Conservation (phyloP, 768 basidiomycete genomes). For the Mycena vulgaris region DNA sequence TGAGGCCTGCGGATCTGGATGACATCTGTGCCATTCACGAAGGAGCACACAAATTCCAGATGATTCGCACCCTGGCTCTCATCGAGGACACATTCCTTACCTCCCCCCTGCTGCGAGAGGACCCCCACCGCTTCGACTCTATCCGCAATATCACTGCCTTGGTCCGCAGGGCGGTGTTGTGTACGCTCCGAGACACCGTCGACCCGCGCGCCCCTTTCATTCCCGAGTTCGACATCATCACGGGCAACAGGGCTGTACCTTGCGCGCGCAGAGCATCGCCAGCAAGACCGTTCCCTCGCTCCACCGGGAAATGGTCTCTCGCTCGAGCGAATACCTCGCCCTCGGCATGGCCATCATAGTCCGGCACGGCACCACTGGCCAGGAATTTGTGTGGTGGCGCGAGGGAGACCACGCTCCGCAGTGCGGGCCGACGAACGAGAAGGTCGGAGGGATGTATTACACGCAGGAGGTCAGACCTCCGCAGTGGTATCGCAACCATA, state of each 20-base stretch:
- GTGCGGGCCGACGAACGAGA: constrained; percentile 16
- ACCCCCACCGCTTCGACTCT: constrained; percentile 28
- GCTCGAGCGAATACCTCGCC: neutral
- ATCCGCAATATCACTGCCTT: constrained; percentile 20
- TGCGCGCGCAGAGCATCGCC: constrained; percentile 12
- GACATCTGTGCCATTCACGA: constrained; percentile 28
- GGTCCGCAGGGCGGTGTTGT: constrained; percentile 16
- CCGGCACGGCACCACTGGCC: neutral
- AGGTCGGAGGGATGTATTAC: constrained; percentile 1
- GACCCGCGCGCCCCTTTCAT: constrained; percentile 21
- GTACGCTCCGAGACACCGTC: constrained; percentile 12
- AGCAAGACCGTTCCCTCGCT: neutral
- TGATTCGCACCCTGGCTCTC: constrained; percentile 25
- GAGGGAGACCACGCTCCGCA: neutral
- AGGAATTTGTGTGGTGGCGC: constrained; percentile 26
- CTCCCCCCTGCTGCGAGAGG: constrained; percentile 15
- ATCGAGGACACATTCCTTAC: constrained; percentile 18
- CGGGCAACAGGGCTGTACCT: constrained; percentile 22
- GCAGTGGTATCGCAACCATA: constrained; percentile 16
- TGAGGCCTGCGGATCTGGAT: constrained; percentile 4
- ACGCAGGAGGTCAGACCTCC: constrained; percentile 23
- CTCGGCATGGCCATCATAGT: neutral
- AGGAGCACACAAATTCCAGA: constrained; percentile 30
- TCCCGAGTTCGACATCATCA: constrained; percentile 20
- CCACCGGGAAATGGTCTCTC: neutral